A percentile compares a stretch with the other conserved stretches of the same genome.
Conservation (phyloP, 768 basidiomycete genomes). For the Piloderma croceum region DNA sequence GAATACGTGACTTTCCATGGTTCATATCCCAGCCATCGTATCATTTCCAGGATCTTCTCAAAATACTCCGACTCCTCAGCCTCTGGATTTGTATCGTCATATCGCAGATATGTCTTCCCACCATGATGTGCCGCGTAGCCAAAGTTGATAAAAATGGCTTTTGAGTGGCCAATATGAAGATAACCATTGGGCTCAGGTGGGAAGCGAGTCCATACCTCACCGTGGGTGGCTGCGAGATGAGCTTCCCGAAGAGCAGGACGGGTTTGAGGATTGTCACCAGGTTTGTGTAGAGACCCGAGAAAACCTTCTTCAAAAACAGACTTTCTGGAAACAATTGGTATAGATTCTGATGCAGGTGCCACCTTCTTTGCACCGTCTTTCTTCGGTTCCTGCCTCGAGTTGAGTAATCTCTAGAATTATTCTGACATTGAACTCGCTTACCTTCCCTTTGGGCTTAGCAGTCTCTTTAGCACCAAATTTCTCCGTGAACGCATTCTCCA, state of each 20-base stretch:
- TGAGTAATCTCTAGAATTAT: background rate
- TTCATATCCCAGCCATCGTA: constrained; percentile 96
- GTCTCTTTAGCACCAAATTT: constrained; percentile 70
- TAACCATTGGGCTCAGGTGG: constrained; percentile 98
- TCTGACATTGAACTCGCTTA: constrained; percentile 21
- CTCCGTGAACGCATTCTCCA: constrained; percentile 62
- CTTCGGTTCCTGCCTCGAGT: constrained; percentile 41
- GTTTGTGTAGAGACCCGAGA: constrained; percentile 85
- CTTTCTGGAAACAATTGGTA: constrained; percentile 38
- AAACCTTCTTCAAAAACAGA: constrained; percentile 93
- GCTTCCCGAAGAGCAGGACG: constrained; percentile 69
- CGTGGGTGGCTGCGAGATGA: constrained; percentile 76
- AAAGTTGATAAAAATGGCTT: constrained; percentile 97
- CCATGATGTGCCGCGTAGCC: constrained; percentile 94
- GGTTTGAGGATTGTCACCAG: constrained; percentile 89
- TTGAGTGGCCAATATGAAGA: constrained; percentile 94
- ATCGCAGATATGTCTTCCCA: constrained; percentile 92
- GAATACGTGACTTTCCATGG: constrained; percentile 99
- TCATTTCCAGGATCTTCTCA: constrained; percentile 91
- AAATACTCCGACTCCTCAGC: constrained; percentile 96
- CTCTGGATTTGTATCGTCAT: constrained; percentile 98
- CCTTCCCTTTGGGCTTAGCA: constrained; percentile 64
- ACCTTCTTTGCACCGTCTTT: constrained; percentile 26
- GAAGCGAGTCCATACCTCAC: constrained; percentile 90
- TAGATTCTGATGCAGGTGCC: constrained; percentile 25